Percentiles rank a stretch among this genome's conserved stretches.
Evolutionary conservation across 2,329 filamentous ascomycete genomes (phyloP).

Genomic region (Colletotrichum falcatum): DNA sequence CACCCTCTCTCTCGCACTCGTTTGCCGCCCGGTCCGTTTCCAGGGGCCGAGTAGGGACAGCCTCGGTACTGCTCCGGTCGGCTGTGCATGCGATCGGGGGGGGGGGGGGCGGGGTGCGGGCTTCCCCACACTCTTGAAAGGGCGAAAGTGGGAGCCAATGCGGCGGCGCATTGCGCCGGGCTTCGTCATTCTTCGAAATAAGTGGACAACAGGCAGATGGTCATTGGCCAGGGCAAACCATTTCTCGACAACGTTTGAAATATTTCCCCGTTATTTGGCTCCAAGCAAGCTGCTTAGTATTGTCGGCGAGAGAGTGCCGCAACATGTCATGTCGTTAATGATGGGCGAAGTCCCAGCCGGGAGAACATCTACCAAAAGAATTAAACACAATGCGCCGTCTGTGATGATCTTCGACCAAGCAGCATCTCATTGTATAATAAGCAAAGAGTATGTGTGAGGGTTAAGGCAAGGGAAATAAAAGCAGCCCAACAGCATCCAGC

Average conservation of each 20-base stretch:
- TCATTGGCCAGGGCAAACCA: neutral
- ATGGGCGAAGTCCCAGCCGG: neutral
- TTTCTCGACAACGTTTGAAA: too few relatives aligned
- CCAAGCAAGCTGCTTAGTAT: neutral
- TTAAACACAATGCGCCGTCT: too few relatives aligned
- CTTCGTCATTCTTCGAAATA: neutral
- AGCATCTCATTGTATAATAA: too few relatives aligned
- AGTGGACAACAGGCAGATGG: neutral
- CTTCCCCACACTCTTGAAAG: constrained; percentile 6
- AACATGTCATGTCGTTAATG: neutral
- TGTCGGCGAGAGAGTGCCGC: neutral
- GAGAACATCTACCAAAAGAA: too few relatives aligned
- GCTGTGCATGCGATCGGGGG: neutral
- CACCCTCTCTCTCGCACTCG: constrained; percentile 24
- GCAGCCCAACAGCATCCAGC: too few relatives aligned
- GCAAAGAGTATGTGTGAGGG: too few relatives aligned
- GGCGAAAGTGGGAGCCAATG: constrained; percentile 1
- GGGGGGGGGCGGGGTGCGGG: too few relatives aligned
- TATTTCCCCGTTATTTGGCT: neutral
- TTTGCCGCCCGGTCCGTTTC: constrained; percentile 6
- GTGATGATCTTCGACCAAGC: too few relatives aligned
- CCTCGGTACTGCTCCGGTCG: neutral
- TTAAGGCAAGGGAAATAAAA: too few relatives aligned
- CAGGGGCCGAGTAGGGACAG: constrained; percentile 2
- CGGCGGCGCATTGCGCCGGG: constrained; percentile 9